These are phyloP conservation scores for Hypoxylon trugodes DNA, from an alignment of 495 filamentous ascomycete genomes.

Conservation along the genomic window DNA sequence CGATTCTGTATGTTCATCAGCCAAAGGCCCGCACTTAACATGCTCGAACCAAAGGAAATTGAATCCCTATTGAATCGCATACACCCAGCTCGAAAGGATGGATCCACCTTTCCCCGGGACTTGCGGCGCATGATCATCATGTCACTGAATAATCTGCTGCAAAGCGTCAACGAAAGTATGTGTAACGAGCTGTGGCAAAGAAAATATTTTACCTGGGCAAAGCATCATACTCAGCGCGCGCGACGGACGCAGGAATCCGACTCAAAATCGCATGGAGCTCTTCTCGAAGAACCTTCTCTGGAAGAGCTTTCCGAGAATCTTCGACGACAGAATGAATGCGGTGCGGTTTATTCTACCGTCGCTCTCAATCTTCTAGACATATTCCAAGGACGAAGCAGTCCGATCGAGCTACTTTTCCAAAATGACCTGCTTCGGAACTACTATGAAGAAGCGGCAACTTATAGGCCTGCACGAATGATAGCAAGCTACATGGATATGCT, in stretches of 20 bases:
- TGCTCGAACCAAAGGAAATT: background rate
- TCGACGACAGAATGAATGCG: background rate
- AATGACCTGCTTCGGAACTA: background rate
- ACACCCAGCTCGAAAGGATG: background rate
- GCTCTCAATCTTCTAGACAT: background rate
- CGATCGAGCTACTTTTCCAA: background rate
- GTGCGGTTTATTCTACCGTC: background rate
- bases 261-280: background rate
- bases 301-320: background rate
- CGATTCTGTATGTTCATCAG: background rate
- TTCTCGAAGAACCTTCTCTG: background rate
- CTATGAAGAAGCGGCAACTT: background rate
- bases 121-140: background rate
- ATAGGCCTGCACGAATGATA: constrained; percentile 10
- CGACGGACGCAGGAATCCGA: background rate
- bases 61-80: background rate
- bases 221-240: background rate
- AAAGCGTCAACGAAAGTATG: background rate
- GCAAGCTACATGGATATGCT: constrained; percentile 32
- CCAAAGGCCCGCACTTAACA: background rate
- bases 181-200: background rate
- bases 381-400: background rate
- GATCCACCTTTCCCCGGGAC: background rate
- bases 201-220: background rate
- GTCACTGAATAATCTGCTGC: background rate